Evolutionary conservation across 2,329 filamentous ascomycete genomes (phyloP), one percentile per base, ranked within the genome.

Genomic region (Hymenoscyphus occultus): DNA sequence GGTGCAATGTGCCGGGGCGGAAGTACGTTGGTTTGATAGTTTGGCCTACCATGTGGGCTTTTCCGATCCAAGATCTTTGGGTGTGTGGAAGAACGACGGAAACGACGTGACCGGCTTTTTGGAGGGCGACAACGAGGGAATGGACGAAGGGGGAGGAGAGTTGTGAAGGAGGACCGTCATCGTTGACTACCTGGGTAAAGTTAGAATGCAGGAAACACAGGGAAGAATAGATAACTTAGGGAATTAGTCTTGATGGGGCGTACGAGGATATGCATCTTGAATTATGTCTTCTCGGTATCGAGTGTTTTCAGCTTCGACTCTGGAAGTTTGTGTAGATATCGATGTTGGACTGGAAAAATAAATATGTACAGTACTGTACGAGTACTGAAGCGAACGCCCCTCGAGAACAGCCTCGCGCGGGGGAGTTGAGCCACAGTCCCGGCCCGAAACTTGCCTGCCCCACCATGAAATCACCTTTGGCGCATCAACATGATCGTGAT

Each of bases 11-110:
- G 13, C 83, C 83, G 0, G 87, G 87, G 13, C 90, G 90, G 80
- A 93, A 97, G 81, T 96, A 97, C 35, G 86, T 83, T 9, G 93
- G 93, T 76, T 89, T 92, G 67, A 96, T 86, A 10, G 91, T 90
- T 76, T 94, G 90, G 64, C 93, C 93, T 73, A 98, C 93, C 74
- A 98, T 91, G 78, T 98, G 95, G 2, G 95, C 95, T 82, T 99
- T 99, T 72, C 93, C 93, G 74, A 99, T 98, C 95, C 95, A 99
- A 64, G 93, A 97, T 68, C 94, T 88, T 79, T 99, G 95, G 6
- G 89, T 89, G 77, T 97, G 87, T 1, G 95, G 95, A 14, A 99
- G 86, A 69, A 95, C 90, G 60, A 99, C 93, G 7, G 92, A 96
- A 67, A 98, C 92, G n/a, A 81, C 83, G 78, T 97, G 94, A 7